Base-by-base conservation (phyloP, 345 rosid species). In the Bruguiera gymnorhiza region DNA sequence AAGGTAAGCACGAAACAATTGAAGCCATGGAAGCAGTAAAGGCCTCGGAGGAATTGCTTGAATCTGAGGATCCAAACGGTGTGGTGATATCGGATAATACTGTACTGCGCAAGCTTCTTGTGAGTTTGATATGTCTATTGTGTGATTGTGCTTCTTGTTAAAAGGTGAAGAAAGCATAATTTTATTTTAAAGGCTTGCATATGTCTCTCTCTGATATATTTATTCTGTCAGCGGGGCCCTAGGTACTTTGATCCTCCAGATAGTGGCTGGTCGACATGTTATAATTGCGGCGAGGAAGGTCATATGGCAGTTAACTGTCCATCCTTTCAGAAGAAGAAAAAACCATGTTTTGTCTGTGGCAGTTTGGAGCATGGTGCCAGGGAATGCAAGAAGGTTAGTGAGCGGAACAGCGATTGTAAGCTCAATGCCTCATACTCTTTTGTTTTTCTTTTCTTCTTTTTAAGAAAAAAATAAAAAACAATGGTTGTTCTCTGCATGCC, bases 201-300 rank as follows among this genome's bases (percentile, higher is more conserved):
- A 61, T 56, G 70, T 68, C 56, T 79, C 58, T 65, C 9, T 65
- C 32, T 79, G 63, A 74, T 63, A 58, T 80, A 62, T 77, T 55
- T 84, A 64, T 79, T 78, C 67, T 84, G 73, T 73, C 84, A 95
- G 99, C 93, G 97, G 46, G 96, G 96, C 21, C 88, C 91, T 0
- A 86, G 99, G 82, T 95, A 95, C 78, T 95, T 92, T 74, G 92
- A 92, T 76, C 85, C 96, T 77, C 97, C 91, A 16, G 92, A 80
- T 69, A 78, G 80, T 34, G 86, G 86, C 67, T 92, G 89, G 92
- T 75, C 80, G 37, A 58, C 77, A 18, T 95, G 99, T 73, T 90
- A 71, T 75, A 92, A 88, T 63, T 95, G 99, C 70, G 99, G 99
- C 0, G 87, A 82, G 68, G 96, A 88, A 83, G 97, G 97, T 62